Evolutionary conservation across 2,329 filamentous ascomycete species (phyloP), one percentile per base, ranked within the genome.

Genomic region (Diatrype stigma): DNA sequence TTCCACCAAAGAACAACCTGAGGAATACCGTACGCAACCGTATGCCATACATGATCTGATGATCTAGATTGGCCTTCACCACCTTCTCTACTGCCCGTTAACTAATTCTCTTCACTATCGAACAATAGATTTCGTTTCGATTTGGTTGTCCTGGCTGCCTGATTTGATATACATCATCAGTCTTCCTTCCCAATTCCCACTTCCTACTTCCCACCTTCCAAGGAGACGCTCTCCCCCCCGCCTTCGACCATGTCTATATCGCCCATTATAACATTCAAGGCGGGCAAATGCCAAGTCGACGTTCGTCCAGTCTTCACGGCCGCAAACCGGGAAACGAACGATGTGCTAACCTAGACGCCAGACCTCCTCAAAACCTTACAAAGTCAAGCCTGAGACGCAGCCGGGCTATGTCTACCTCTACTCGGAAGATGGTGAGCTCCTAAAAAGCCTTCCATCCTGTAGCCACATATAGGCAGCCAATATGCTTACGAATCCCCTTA

Each of bases 181-280:
- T 30, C 26, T 30, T 30, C 26, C 5, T n/a, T n/a, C n/a, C n/a
- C n/a, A n/a, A n/a, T n/a, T n/a, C n/a, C n/a, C n/a, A n/a, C n/a
- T n/a, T n/a, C n/a, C n/a, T n/a, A n/a, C n/a, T n/a, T 4, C 5
- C 6, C 8, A 28, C 14, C 22, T 44, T 44, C 22, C 6, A n/a
- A 44, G 16, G 21, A 3, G 40, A n/a, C 22, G 40, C 14, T 42
- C 30, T 40, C 30, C 6, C 22, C 35, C 3, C 21, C 45, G n/a
- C 40, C 48, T 4, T 30, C 37, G 50, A 75, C 54, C 57, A 96
- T 96, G 91, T 90, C 92, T 56, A 85, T 90, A 71, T 70, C 80
- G 60, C 91, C 93, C 30, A 81, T 96, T 66, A 92, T 97, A 69
- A 96, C 91, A 16, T 97, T 97, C 81, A 96, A 96, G 80, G 93